Base-by-base conservation (phyloP, 208 protist species). In the Crithidia fasciculata region DNA sequence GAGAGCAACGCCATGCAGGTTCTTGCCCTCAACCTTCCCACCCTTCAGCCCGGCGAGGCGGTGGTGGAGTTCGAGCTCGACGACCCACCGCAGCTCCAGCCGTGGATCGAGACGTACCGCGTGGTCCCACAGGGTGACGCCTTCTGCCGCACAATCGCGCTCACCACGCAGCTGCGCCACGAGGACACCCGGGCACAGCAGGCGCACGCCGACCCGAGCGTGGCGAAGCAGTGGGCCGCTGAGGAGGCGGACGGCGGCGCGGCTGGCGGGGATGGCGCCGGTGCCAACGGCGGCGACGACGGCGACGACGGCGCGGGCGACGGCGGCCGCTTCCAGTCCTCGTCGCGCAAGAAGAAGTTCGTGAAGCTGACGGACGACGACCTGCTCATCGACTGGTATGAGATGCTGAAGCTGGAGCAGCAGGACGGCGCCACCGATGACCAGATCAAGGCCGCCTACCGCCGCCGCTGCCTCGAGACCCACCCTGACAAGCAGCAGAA, bases 401-500 rank as follows among this genome's bases (percentile, higher is more conserved):
- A 86, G n/a, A 76, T 96, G 36, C 80, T 96, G 47, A 82, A 88
- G 41, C 68, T 95, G 41, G 72, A 76, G 69, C 74, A 94, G 60
- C 70, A 69, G n/a, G 87, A 94, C 15, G 80, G 69, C 2, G 82
- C 88, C 16, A 89, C 87, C 0, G 90, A 93, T 15, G 87, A 93
- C 9, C 82, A 95, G 57, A 88, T 96, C 59, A 82, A 82, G 12
- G 63, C 82, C 0, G 97, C 97, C 2, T 99, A 99, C 87, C 93
- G 95, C 16, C 85, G 88, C 49, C 85, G 91, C 52, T 97, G 95
- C 71, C 82, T 99, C 2, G 94, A 98, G 59, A 98, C 94, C 8
- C 98, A 99, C 80, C 98, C 98, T 5, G 98, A 99, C 79, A 99
- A 99, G 74, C 89, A 97, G 71, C 70, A 82, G 47, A 83, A 91